Base-by-base conservation (phyloP, 1,139 yeast genomes). In the Ogataea hybrid region DNA sequence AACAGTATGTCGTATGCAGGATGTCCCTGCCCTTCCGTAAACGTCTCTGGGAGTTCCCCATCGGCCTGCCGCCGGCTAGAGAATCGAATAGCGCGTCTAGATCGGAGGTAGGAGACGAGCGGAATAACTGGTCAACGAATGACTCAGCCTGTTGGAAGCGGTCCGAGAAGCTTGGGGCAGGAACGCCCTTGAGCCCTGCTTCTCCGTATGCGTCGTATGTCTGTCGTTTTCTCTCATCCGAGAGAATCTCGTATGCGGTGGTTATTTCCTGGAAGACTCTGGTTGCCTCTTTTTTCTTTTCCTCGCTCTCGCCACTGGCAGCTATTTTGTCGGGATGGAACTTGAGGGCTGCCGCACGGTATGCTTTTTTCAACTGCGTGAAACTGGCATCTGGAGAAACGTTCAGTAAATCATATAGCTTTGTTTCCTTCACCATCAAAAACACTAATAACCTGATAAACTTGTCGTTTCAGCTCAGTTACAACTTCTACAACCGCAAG, bases 161-260 rank as follows among this genome's bases (percentile, higher is more conserved):
- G 3, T 23, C 32, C 4, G 32, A 32, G 9, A 32, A 8, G 7
- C 22, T 25, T 5, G 35, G 17, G 9, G 16, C 25, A 29, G 35
- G 16, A 11, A 27, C 18, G 20, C 46, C 66, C 69, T 38, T 43
- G 14, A 54, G 44, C 20, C 79, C 77, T 57, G 74, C 73, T 58
- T 77, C 83, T 68, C 84, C 85, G 75, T 77, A 51, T 45, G 69
- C 70, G 53, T 77, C 82, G 55, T 77, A 77, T 27, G 71, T 64
- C 40, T 62, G 62, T 43, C 81, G 60, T 50, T 66, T 70, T 6
- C 51, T 59, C 23, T 72, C 75, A 54, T 77, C 79, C 28, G 68
- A 70, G 49, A 76, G 66, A 25, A 71, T 60, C 51, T 75, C 79
- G 52, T 77, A 77, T 2, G 81, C 82, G 39, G 67, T 71, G 6